Percentiles rank a stretch among this genome's conserved stretches.
These are phyloP conservation scores for Paramecium primaurelia DNA, from an alignment of 73 alveolate genomes.

Conservation along the genomic window DNA sequence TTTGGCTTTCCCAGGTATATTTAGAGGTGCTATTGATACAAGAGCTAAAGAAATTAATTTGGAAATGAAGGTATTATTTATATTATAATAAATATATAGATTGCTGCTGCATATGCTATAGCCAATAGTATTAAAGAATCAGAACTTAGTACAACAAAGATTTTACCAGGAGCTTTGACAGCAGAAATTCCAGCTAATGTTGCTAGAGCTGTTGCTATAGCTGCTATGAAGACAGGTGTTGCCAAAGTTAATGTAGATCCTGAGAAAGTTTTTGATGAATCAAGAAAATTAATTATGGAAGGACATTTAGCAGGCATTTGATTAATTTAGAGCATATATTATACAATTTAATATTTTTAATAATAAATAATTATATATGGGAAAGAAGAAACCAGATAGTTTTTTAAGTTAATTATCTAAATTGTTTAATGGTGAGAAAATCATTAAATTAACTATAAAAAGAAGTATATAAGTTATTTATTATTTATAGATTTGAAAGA, in stretches of 20 bases:
- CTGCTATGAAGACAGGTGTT: constrained; percentile 70
- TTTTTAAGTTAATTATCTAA: not conserved
- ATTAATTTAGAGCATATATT: not conserved
- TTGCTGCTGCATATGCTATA: constrained; percentile 87
- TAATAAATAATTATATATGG: not conserved
- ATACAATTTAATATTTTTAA: not conserved
- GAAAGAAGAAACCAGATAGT: not conserved
- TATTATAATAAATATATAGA: not conserved
- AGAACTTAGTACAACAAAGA: constrained; percentile 73
- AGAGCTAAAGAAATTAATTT: constrained; percentile 83
- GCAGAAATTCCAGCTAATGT: constrained; percentile 74
- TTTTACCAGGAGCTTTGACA: constrained; percentile 89
- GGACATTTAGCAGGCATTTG: constrained; percentile 2
- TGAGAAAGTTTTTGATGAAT: constrained; percentile 7
- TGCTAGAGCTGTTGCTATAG: constrained; percentile 86
- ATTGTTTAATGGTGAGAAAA: not conserved
- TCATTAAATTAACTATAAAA: not conserved
- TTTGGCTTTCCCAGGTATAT: constrained; percentile 88
- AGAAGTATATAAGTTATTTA: not conserved
- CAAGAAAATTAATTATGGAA: constrained; percentile 47
- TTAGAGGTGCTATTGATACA: constrained; percentile 93
- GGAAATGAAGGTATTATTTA: constrained; percentile 71
- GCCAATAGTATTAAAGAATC: constrained; percentile 68
- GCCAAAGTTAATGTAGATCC: constrained; percentile 52
- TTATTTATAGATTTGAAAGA: not conserved